Base-by-base conservation (phyloP, 2,329 filamentous ascomycete genomes). In the Alternaria ethzedia region DNA sequence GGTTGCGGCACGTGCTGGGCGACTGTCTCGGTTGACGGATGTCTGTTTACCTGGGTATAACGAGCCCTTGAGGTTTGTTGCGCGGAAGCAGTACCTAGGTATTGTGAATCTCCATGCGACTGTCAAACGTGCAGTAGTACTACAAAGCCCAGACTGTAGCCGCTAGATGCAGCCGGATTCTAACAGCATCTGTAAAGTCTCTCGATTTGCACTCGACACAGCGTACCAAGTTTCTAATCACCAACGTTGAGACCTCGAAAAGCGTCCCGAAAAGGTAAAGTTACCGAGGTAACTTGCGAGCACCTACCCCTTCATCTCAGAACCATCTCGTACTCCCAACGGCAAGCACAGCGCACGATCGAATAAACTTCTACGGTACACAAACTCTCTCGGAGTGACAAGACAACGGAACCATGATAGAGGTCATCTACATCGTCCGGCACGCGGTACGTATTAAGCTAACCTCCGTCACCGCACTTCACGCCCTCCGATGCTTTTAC, bases 401-500 rank as follows among this genome's bases (percentile, higher is more conserved):
- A 45, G 6, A 30, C 47, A 11, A 26, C 56, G 17, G 32, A 47
- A 73, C 49, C 32, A 79, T 80, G 77, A 75, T 86, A 62, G 83
- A 86, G 71, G 78, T 78, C 12, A 82, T 86, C 61, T 85, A 85
- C 71, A 78, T 85, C 56, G 81, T 84, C 25, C 76, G 84, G 54
- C 84, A 86, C 71, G 84, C 83, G 28, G 83, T 85, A 82, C 78
- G 83, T 84, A 70, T 57, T n/a, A 55, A 66, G 63, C 59, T 61
- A 50, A 54, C 30, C 25, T 46, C 62, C 55, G 57, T 64, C 51
- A 51, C 52, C 61, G 55, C 32, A 21, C 54, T 55, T 21, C 17
- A 54, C 57, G 60, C 63, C 54, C n/a, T 52, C 51, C 55, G 56
- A 32, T 57, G 56, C 28, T 58, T 61, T 65, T 58, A 64, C 60